A percentile compares a stretch with the other conserved stretches of the same genome.
Conservation (phyloP, 441 rosid genomes). For the Corymbia calophylla region DNA sequence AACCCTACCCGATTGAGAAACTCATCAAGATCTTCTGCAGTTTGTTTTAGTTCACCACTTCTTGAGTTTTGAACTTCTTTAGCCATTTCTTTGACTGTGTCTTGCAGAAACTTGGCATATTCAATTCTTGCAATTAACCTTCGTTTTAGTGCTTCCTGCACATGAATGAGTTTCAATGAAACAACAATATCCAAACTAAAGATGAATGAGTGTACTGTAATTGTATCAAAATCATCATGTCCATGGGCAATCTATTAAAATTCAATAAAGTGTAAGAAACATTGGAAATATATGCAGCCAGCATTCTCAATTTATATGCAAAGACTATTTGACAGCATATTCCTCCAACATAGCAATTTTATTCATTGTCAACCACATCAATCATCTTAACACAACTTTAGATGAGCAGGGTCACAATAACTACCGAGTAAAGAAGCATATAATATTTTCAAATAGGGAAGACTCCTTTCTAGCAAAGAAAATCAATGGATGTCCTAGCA, state of each 20-base stretch:
- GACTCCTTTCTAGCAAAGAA: not conserved
- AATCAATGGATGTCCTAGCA: not conserved
- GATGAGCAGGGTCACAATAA: not conserved
- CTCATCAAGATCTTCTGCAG: constrained; percentile 56
- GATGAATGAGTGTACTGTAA: not conserved
- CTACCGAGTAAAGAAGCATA: not conserved
- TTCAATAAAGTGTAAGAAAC: not conserved
- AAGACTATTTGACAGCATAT: not conserved
- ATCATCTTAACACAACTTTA: not conserved
- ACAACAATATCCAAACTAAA: not conserved
- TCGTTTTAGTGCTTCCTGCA: constrained; percentile 61
- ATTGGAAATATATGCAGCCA: not conserved
- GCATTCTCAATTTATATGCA: not conserved
- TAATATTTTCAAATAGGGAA: not conserved
- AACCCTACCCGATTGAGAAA: constrained; percentile 38
- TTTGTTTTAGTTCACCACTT: constrained; percentile 44
- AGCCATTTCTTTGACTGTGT: constrained; percentile 69
- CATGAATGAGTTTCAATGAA: not conserved
- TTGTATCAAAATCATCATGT: not conserved
- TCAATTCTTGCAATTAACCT: constrained; percentile 64
- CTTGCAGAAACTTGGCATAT: constrained; percentile 93
- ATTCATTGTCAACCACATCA: not conserved
- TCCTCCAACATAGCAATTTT: not conserved
- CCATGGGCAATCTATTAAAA: not conserved
- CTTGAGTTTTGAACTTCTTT: constrained; percentile 55